phyloP scores from a whole-genome alignment of 106 monocot species.

The Allium sativum region DNA sequence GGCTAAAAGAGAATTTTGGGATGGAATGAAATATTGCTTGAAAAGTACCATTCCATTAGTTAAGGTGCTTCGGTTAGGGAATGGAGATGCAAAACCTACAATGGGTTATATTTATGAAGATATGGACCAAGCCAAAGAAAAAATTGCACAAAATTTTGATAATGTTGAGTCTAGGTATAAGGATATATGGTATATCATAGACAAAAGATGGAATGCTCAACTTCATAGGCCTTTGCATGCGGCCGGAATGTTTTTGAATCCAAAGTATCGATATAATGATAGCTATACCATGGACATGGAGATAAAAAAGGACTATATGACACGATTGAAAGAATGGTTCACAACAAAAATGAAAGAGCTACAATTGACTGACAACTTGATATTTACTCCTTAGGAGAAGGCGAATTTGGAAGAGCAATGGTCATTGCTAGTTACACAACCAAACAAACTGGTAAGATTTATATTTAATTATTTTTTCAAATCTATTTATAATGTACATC shows the following conservation, averaged over 20 bases:
- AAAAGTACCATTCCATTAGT: neutral
- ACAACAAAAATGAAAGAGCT: too few species aligned
- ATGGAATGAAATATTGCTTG: neutral
- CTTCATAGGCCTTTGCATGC: slow-evolving; percentile 1
- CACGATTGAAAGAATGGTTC: too few species aligned
- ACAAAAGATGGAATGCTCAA: neutral
- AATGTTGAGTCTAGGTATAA: neutral
- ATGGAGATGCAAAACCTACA: neutral
- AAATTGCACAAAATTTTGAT: neutral
- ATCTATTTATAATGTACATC: too few species aligned
- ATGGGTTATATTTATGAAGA: slow-evolving; percentile 1
- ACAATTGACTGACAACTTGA: too few species aligned
- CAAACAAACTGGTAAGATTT: too few species aligned
- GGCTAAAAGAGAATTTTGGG: neutral
- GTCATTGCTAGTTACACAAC: too few species aligned
- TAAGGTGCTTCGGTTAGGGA: neutral
- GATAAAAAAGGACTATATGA: too few species aligned
- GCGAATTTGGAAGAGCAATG: too few species aligned
- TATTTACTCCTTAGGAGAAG: too few species aligned
- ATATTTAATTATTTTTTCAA: too few species aligned
- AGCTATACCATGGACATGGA: too few species aligned
- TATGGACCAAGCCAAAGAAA: neutral
- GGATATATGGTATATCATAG: neutral
- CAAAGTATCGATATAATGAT: neutral
- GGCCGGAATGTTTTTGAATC: neutral